phyloP scores from a whole-genome alignment of 2,329 filamentous ascomycete genomes.

The Venturia pyrina region DNA sequence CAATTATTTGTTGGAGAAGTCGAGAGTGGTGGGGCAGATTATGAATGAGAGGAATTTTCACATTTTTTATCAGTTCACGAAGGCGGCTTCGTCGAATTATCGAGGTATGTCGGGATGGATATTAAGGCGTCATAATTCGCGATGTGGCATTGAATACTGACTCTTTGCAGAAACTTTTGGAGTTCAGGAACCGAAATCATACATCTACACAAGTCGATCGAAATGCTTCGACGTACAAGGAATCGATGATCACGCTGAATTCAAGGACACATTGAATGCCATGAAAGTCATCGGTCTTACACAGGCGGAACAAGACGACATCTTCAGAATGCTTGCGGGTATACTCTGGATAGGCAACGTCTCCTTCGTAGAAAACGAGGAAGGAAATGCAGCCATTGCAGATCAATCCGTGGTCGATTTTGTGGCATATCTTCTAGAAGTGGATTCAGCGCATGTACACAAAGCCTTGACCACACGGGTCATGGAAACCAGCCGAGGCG shows the following conservation, averaged over 20 bases:
- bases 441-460: slow-evolving; percentile 68
- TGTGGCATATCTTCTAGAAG: slow-evolving; percentile 85
- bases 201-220: slow-evolving; percentile 85
- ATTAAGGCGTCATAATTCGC: not conserved
- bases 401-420: slow-evolving; percentile 93
- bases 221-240: slow-evolving; percentile 92
- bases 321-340: slow-evolving; percentile 88
- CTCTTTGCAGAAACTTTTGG: slow-evolving; percentile 52
- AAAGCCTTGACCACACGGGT: slow-evolving; percentile 84
- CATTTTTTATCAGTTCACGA: slow-evolving; percentile 98
- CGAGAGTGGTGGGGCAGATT: slow-evolving; percentile 90
- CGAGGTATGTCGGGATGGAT: slow-evolving; percentile 38
- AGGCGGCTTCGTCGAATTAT: slow-evolving; percentile 81
- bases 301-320: slow-evolving; percentile 84
- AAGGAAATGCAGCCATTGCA: slow-evolving; percentile 73
- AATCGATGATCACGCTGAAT: slow-evolving; percentile 86
- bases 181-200: slow-evolving; percentile 83
- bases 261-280: slow-evolving; percentile 78
- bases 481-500: slow-evolving; percentile 60
- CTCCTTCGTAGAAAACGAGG: slow-evolving; percentile 79
- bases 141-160: not conserved
- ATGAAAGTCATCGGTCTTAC: slow-evolving; percentile 90
- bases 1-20: slow-evolving; percentile 94
- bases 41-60: slow-evolving; percentile 95
- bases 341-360: slow-evolving; percentile 94